phyloP scores from a whole-genome alignment of 2,329 filamentous ascomycete species.

The Clathrospora elynae region DNA sequence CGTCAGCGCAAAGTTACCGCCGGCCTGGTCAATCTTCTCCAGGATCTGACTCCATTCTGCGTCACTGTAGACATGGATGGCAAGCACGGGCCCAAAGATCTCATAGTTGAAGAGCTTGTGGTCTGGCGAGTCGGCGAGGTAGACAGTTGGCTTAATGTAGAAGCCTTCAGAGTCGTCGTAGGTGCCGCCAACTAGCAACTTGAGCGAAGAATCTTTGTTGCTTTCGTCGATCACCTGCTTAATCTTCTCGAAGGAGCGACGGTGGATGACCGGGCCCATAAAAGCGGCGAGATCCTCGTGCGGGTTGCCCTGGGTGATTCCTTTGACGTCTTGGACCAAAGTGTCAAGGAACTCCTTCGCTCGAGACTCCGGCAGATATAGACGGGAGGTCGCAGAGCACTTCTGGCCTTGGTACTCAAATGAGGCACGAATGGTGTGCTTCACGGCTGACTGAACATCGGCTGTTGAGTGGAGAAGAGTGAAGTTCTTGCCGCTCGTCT shows the following conservation, averaged over 20 bases:
- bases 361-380: constrained; percentile 74
- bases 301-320: constrained; percentile 71
- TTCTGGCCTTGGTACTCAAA: constrained; percentile 92
- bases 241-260: constrained; percentile 77
- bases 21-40: constrained; percentile 60
- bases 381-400: constrained; percentile 80
- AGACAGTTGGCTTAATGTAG: constrained; percentile 82
- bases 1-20: constrained; percentile 75
- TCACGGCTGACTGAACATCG: constrained; percentile 75
- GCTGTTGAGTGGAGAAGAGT: constrained; percentile 78
- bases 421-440: constrained; percentile 80
- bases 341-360: constrained; percentile 71
- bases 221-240: constrained; percentile 74
- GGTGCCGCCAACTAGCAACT: constrained; percentile 73
- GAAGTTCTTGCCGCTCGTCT: constrained; percentile 93
- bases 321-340: constrained; percentile 68
- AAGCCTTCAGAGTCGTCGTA: constrained; percentile 78
- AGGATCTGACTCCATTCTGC: constrained; percentile 60
- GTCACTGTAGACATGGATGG: constrained; percentile 79
- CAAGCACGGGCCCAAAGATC: constrained; percentile 78
- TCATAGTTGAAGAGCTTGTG: constrained; percentile 77
- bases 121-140: constrained; percentile 69
- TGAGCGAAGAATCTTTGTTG: constrained; percentile 71
- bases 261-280: constrained; percentile 83
- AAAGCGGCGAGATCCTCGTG: constrained; percentile 71